Conservation (phyloP, 2,329 filamentous ascomycete species). For the Botryotinia narcissicola region DNA sequence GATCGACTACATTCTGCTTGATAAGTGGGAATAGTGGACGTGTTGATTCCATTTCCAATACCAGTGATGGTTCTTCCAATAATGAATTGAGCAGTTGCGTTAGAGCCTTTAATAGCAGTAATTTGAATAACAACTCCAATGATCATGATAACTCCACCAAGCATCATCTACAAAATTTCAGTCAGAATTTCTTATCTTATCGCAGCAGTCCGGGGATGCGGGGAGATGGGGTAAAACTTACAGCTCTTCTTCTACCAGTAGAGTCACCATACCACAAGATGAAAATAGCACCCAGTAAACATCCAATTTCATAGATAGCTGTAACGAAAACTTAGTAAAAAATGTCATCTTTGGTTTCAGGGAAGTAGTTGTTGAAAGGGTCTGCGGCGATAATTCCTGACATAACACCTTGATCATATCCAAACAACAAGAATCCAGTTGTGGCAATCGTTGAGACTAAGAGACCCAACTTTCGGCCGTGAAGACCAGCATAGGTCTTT, state of each 20-base stretch:
- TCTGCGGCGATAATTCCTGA: slow-evolving; percentile 64
- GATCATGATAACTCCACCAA: slow-evolving; percentile 57
- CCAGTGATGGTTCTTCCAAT: slow-evolving; percentile 50
- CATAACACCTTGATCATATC: slow-evolving; percentile 89
- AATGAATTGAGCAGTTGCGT: slow-evolving; percentile 54
- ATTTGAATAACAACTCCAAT: slow-evolving; percentile 51
- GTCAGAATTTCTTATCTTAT: slow-evolving; percentile 43
- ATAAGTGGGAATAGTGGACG: slow-evolving; percentile 57
- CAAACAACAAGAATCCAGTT: slow-evolving; percentile 80
- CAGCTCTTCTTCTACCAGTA: slow-evolving; percentile 56
- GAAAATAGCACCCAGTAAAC: slow-evolving; percentile 51
- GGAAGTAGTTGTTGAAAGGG: slow-evolving; percentile 83
- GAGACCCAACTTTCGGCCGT: slow-evolving; percentile 63
- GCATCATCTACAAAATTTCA: slow-evolving; percentile 44
- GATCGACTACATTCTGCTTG: slow-evolving; percentile 53
- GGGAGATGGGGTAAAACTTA: slow-evolving; percentile 39
- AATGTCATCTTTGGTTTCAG: slow-evolving; percentile 52
- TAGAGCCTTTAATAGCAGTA: slow-evolving; percentile 38
- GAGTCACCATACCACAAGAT: slow-evolving; percentile 52
- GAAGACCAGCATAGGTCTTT: slow-evolving; percentile 54
- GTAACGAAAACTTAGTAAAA: slow-evolving; percentile 50
- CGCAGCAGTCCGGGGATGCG: slow-evolving; percentile 32
- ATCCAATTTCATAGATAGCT: slow-evolving; percentile 56
- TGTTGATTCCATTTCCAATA: slow-evolving; percentile 52
- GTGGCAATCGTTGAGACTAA: slow-evolving; percentile 69